Evolutionary conservation across 2,329 filamentous ascomycete genomes (phyloP).

Genomic region (Xylariaceae sp.): DNA sequence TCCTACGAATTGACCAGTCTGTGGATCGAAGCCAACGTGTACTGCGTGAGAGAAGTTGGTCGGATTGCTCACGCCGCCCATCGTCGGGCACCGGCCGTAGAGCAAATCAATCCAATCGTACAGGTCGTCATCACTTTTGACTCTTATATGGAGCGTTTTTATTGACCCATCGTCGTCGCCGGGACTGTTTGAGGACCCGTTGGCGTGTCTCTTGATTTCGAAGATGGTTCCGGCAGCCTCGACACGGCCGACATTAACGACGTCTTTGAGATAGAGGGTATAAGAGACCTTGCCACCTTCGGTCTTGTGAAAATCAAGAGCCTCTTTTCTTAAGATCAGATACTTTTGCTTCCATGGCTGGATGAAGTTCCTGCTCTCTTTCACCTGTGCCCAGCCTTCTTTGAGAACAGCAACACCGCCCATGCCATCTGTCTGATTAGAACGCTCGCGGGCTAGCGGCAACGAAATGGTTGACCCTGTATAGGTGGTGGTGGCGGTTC

Average conservation of each 20-base stretch:
- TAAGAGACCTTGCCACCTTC: constrained; percentile 85
- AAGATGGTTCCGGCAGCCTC: constrained; percentile 90
- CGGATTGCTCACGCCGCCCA: constrained; percentile 97
- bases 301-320: constrained; percentile 90
- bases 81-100: constrained; percentile 91
- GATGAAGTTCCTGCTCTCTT: constrained; percentile 86
- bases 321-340: constrained; percentile 85
- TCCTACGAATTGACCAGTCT: constrained; percentile 91
- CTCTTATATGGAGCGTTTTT: constrained; percentile 83
- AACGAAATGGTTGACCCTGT: constrained; percentile 70
- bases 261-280: constrained; percentile 78
- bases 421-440: constrained; percentile 57
- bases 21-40: constrained; percentile 94
- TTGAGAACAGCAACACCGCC: constrained; percentile 72
- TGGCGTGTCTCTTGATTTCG: constrained; percentile 77
- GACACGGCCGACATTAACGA: constrained; percentile 84
- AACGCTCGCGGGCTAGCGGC: constrained; percentile 59
- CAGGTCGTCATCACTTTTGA: constrained; percentile 92
- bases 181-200: constrained; percentile 65
- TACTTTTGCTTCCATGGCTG: constrained; percentile 87
- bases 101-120: constrained; percentile 99
- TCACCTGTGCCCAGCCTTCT: constrained; percentile 78
- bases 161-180: constrained; percentile 76
- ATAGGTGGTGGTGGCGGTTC: constrained; percentile 61
- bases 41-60: constrained; percentile 98